These are phyloP conservation scores for Apiotrichum gamsii DNA, from an alignment of 1,284 basidiomycete genomes.

Conservation along the genomic window DNA sequence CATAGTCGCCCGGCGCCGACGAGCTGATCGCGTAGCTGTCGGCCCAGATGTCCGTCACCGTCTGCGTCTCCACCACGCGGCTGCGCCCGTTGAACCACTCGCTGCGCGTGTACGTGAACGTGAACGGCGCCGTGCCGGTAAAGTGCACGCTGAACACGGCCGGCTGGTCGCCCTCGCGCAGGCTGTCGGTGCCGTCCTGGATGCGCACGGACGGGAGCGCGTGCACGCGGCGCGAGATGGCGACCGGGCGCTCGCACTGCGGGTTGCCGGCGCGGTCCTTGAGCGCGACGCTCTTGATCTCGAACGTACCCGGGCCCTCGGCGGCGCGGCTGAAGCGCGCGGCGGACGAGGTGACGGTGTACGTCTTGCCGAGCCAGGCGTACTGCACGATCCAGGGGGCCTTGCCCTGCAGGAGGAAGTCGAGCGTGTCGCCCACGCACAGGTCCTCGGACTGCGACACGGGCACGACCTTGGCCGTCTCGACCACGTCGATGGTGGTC, in stretches of 20 bases:
- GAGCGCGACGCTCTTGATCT: slow-evolving; percentile 78
- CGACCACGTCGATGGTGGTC: slow-evolving; percentile 81
- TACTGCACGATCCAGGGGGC: slow-evolving; percentile 96
- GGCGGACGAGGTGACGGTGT: slow-evolving; percentile 66
- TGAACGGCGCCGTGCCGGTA: slow-evolving; percentile 85
- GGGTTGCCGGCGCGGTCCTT: slow-evolving; percentile 53
- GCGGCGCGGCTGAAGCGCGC: slow-evolving; percentile 79
- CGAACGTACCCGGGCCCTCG: slow-evolving; percentile 72
- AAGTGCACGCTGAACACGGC: slow-evolving; percentile 79
- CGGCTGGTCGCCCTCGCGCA: slow-evolving; percentile 88
- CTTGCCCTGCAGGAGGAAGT: slow-evolving; percentile 88
- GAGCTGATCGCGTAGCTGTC: slow-evolving; percentile 81
- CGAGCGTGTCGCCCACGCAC: slow-evolving; percentile 83
- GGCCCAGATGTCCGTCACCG: slow-evolving; percentile 69
- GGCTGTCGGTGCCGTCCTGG: slow-evolving; percentile 77
- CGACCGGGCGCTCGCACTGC: slow-evolving; percentile 69
- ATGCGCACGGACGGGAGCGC: slow-evolving; percentile 80
- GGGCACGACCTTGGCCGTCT: slow-evolving; percentile 85
- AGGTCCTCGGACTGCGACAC: slow-evolving; percentile 71
- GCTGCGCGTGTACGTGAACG: slow-evolving; percentile 83
- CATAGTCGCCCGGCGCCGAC: slow-evolving; percentile 66
- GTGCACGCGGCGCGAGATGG: slow-evolving; percentile 71
- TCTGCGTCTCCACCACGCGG: slow-evolving; percentile 72
- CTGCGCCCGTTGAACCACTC: slow-evolving; percentile 23
- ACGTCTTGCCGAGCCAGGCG: slow-evolving; percentile 67